Evolutionary conservation across 2,329 filamentous ascomycete genomes (phyloP), one percentile per base, ranked within the genome.

Genomic region (Thermoascus crustaceus): DNA sequence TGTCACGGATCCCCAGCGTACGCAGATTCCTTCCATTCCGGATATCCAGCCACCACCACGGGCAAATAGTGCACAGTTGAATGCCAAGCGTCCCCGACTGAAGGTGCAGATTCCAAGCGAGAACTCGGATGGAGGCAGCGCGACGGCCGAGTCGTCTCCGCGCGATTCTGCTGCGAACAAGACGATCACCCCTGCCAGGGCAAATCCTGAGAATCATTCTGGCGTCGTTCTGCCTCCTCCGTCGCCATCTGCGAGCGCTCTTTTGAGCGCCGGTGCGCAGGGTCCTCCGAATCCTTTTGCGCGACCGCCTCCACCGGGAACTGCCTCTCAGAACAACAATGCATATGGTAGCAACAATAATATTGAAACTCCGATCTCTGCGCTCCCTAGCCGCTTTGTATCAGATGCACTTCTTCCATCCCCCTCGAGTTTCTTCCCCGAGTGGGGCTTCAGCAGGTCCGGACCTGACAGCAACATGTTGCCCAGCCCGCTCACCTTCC

Each of bases 251-350:
- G 84, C 86, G 2, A 83, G 83, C 14, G 78, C 86, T 2, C 70
- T 96, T 5, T 69, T 95, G 37, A 94, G 87, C 31, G 91, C 91
- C 0, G 91, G 91, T 25, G 89, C 91, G 6, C 82, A 81, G 23
- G 91, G 91, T 0, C 91, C 91, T 9, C 87, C 87, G 2, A 98
- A 98, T 57, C 91, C 91, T 0, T 98, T 96, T 58, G 91, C 91
- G 5, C 75, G 89, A 26, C 91, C 89, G 1, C 75, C 80, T 17
- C 86, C 84, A 4, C 85, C 87, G n/a, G 54, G 46, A 10, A 40
- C 55, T 30, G 48, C 50, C 24, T 44, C 54, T 7, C 53, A 68
- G 24, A 59, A 61, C 32, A 65, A 64, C 29, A 55, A 55, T 21
- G 61, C 66, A n/a, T 64, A 68, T 21, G 52, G 54, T 33, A 56